A percentile compares a stretch with the other conserved stretches of the same genome.
Conservation (phyloP, 208 protist species). For the Leishmania gerbilli region DNA sequence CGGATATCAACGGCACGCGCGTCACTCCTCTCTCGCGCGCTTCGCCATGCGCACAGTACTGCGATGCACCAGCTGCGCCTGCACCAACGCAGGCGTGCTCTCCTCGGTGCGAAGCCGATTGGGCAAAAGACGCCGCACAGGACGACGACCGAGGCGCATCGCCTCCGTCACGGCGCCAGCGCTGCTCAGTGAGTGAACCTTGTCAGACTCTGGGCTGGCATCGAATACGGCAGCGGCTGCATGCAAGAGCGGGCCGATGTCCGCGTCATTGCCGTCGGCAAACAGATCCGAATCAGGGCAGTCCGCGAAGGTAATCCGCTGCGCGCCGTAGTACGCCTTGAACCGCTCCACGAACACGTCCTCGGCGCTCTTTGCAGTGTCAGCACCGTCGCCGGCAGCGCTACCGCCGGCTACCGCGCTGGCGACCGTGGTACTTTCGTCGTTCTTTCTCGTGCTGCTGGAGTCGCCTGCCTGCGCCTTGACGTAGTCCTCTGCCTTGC, state of each 20-base stretch:
- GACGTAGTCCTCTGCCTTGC: conserved; percentile 57
- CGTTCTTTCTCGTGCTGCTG: conserved; percentile 15
- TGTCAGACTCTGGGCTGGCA: not conserved
- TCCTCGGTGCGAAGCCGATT: conserved; percentile 31
- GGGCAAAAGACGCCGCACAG: conserved; percentile 22
- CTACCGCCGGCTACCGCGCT: not conserved
- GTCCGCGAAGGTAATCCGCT: conserved; percentile 26
- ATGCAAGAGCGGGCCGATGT: conserved; percentile 16
- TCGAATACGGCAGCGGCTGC: conserved; percentile 3
- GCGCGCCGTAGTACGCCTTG: conserved; percentile 30
- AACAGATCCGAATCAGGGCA: conserved; percentile 16
- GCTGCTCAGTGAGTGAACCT: not conserved
- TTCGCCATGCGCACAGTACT: conserved; percentile 39
- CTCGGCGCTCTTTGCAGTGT: conserved; percentile 7
- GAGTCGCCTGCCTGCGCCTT: conserved; percentile 21
- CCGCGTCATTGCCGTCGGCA: conserved; percentile 9
- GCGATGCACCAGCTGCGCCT: conserved; percentile 62
- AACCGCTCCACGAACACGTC: conserved; percentile 33
- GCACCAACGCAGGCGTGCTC: conserved; percentile 22
- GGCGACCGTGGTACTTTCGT: conserved; percentile 9
- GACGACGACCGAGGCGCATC: conserved; percentile 10
- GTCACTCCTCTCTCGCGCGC: conserved; percentile 17
- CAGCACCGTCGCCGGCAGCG: conserved; percentile 11
- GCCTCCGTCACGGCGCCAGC: not conserved
- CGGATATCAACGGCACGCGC: not conserved